Evolutionary conservation across 2,329 filamentous ascomycete species (phyloP).

Genomic region (Phialophora macrospora): DNA sequence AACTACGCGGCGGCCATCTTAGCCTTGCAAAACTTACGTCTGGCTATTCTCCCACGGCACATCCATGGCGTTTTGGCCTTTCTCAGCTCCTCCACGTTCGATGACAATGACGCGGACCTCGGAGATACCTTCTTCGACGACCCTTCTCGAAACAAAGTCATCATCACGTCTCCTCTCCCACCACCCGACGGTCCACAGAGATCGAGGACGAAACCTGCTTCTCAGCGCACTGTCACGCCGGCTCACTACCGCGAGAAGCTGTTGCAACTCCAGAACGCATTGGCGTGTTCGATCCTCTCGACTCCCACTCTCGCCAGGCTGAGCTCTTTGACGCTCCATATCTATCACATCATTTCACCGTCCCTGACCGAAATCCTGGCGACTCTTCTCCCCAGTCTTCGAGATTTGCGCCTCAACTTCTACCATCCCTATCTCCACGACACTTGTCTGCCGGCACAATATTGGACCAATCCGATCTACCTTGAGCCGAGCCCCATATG

Average conservation of each 20-base stretch:
- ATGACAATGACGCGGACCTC: conserved; percentile 25
- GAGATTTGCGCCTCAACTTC: conserved; percentile 45
- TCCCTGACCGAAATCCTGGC: conserved; percentile 44
- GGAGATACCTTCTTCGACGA: conserved; percentile 7
- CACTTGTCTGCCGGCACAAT: conserved; percentile 39
- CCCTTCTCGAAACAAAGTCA: conserved; percentile 23
- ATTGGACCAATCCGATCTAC: conserved; percentile 40
- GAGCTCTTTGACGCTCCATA: conserved; percentile 32
- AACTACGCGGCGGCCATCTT: conserved; percentile 42
- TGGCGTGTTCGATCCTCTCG: conserved; percentile 27
- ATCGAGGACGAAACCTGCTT: conserved; percentile 11
- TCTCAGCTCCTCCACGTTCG: conserved; percentile 40
- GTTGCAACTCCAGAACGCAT: conserved; percentile 33
- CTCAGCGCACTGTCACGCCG: conserved; percentile 22
- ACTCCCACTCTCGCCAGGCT: conserved; percentile 24
- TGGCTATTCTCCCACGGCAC: conserved; percentile 45
- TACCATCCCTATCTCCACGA: conserved; percentile 46
- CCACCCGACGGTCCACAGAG: conserved; percentile 6
- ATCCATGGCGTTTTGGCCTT: conserved; percentile 44
- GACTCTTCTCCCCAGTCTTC: conserved; percentile 41
- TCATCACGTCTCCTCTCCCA: conserved; percentile 22
- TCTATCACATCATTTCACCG: conserved; percentile 43
- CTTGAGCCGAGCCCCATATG: conserved; percentile 40
- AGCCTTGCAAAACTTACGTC: conserved; percentile 42
- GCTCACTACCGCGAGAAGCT: conserved; percentile 26